A percentile compares a stretch with the other conserved stretches of the same genome.
Conservation (phyloP, 2,329 filamentous ascomycete species). For the Talaromyces marneffei region DNA sequence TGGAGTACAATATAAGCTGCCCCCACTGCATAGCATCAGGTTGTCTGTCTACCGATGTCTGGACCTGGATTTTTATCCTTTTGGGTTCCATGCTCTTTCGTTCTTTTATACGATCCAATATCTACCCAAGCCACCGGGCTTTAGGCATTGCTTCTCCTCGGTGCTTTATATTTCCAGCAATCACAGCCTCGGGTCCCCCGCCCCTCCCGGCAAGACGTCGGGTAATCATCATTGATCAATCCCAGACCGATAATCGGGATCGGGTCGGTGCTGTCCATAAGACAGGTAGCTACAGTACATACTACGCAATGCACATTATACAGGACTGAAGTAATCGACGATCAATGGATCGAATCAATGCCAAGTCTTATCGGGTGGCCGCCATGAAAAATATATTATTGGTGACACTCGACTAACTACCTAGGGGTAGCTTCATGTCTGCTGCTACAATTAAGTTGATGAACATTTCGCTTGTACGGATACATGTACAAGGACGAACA, state of each 20-base stretch:
- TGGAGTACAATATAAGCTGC: background rate
- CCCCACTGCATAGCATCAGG: slow-evolving; percentile 5
- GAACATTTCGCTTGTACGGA: too few relatives aligned
- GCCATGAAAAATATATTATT: too few relatives aligned
- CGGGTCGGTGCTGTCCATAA: background rate
- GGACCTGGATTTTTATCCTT: background rate
- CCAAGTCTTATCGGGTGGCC: too few relatives aligned
- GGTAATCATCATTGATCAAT: too few relatives aligned
- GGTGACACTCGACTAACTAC: too few relatives aligned
- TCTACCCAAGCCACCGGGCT: slow-evolving; percentile 8
- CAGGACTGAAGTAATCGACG: background rate
- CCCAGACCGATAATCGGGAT: background rate
- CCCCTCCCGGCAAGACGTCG: slow-evolving; percentile 1
- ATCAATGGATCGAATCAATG: background rate
- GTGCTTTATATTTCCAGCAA: slow-evolving; percentile 12
- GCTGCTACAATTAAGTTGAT: too few relatives aligned
- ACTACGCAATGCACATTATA: background rate
- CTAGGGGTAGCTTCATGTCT: too few relatives aligned
- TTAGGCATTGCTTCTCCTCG: background rate
- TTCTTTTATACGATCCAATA: slow-evolving; percentile 7
- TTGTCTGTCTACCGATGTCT: background rate
- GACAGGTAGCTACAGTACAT: too few relatives aligned
- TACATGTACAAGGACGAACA: too few relatives aligned
- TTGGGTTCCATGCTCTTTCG: background rate
- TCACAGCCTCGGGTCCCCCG: slow-evolving; percentile 13